Evolutionary conservation across 306 rosid species (phyloP), one percentile per base, ranked within the genome.

Genomic region (Sicyos edulis): DNA sequence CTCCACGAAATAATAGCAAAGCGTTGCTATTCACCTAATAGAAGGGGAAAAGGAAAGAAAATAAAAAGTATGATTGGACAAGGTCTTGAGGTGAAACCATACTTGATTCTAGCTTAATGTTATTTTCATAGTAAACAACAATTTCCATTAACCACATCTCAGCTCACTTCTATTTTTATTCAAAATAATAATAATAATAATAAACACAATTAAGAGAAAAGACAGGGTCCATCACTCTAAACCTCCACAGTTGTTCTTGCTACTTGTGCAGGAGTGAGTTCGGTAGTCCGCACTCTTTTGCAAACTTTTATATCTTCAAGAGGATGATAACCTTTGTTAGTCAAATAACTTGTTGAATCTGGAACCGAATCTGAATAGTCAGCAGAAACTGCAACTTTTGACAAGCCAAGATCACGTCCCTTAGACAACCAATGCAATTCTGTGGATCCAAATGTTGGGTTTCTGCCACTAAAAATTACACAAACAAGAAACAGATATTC

Each of bases 231-330:
- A 65, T 44, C 34, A 47, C 21, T 49, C 56, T 55, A 67, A 65
- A 90, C 98, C 98, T 92, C 96, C 54, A 92, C 79, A 21, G 93
- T 64, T 45, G 96, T 90, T 80, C 87, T 83, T 50, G 96, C 98
- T 70, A 83, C 86, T 83, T 90, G 96, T 55, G 96, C 89, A 50
- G 82, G 75, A 80, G 96, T 82, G 75, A 92, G 96, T 82, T 81
- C 84, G 44, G 93, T 85, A 61, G 86, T 91, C 74, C 84, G 84
- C 44, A 21, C 61, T 73, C 74, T 81, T 66, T 76, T 65, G 71
- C 85, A 60, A 26, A 64, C 88, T 82, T 86, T 92, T 73, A 92
- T 54, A 60, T 90, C 96, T 87, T 92, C 98, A 53, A 92, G 96
- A 78, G 96, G 90, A 84, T 92, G 98, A 80, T 88, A 90, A 64